Conservation (phyloP, 2,329 filamentous ascomycete genomes). For the Colletotrichum tamarilloi region DNA sequence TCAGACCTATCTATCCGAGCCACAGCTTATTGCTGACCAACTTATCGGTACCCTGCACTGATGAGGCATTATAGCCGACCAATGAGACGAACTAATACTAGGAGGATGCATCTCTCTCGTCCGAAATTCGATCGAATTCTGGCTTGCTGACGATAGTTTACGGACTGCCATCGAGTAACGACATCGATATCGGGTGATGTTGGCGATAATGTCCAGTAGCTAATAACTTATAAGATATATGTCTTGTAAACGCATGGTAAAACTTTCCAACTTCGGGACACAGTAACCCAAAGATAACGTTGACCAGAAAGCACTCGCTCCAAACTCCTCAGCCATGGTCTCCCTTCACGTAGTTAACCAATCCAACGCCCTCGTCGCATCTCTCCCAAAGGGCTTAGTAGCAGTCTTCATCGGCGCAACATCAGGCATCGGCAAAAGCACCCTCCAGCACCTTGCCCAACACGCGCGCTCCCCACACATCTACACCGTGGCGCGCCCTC, state of each 20-base stretch:
- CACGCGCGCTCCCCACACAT: slow-evolving; percentile 53
- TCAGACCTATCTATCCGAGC: not conserved
- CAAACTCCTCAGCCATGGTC: slow-evolving; percentile 15
- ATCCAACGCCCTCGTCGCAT: slow-evolving; percentile 25
- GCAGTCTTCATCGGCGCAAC: slow-evolving; percentile 66
- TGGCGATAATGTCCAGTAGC: not conserved
- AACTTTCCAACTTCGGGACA: too few relatives aligned
- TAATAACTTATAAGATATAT: not conserved
- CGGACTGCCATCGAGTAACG: fast-evolving
- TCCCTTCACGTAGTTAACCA: slow-evolving; percentile 22
- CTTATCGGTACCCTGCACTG: not conserved
- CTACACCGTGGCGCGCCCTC: slow-evolving; percentile 63
- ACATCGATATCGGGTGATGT: not conserved
- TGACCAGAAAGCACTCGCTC: too few relatives aligned
- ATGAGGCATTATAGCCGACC: not conserved
- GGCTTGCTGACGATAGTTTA: not conserved
- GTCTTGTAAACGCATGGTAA: not conserved
- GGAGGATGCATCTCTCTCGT: not conserved
- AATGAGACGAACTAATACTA: not conserved
- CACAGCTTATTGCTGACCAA: not conserved
- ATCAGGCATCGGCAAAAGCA: slow-evolving; percentile 63
- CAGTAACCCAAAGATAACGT: too few relatives aligned
- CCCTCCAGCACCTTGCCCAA: slow-evolving; percentile 58
- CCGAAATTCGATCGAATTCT: not conserved
- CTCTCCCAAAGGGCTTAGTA: slow-evolving; percentile 43